Conservation (phyloP, 1,139 yeast species). For the Hemisphaericaspora lyxosophila region DNA sequence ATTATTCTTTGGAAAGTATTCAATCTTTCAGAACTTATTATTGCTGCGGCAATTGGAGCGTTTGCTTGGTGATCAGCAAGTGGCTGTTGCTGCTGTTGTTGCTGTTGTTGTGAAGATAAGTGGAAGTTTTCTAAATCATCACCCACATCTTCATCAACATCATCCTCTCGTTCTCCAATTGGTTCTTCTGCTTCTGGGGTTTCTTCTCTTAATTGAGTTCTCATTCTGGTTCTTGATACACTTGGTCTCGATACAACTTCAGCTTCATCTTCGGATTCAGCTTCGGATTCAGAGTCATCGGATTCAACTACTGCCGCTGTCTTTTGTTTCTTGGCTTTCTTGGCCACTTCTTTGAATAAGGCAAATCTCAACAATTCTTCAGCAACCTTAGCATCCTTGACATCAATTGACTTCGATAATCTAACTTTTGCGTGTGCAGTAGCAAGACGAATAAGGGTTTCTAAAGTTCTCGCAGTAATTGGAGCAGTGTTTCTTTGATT, state of each 20-base stretch:
- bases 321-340: conserved; percentile 33
- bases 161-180: conserved; percentile 11
- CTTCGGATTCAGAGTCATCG: conserved; percentile 27
- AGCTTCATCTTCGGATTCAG: conserved; percentile 23
- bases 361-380: conserved; percentile 84
- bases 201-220: conserved; percentile 9
- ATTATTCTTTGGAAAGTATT: conserved; percentile 43
- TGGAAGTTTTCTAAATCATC: conserved; percentile 28
- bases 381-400: conserved; percentile 82
- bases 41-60: conserved; percentile 17
- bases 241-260: conserved; percentile 19
- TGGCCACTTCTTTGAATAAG: conserved; percentile 71
- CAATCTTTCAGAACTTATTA: conserved; percentile 52
- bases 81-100: conserved; percentile 17
- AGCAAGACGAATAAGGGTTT: conserved; percentile 90
- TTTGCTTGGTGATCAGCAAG: conserved; percentile 25
- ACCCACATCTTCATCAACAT: conserved; percentile 22
- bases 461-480: conserved; percentile 96
- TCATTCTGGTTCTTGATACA: conserved; percentile 20
- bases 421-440: conserved; percentile 98
- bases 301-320: conserved; percentile 25
- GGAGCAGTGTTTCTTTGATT: conserved; percentile 88
- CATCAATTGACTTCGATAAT: conserved; percentile 70
- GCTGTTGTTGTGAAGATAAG: conserved; percentile 10
- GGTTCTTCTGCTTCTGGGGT: conserved; percentile 13